These are phyloP conservation scores for Aspergillus fischeri DNA, from an alignment of 2,329 filamentous ascomycete species.

Conservation along the genomic window DNA sequence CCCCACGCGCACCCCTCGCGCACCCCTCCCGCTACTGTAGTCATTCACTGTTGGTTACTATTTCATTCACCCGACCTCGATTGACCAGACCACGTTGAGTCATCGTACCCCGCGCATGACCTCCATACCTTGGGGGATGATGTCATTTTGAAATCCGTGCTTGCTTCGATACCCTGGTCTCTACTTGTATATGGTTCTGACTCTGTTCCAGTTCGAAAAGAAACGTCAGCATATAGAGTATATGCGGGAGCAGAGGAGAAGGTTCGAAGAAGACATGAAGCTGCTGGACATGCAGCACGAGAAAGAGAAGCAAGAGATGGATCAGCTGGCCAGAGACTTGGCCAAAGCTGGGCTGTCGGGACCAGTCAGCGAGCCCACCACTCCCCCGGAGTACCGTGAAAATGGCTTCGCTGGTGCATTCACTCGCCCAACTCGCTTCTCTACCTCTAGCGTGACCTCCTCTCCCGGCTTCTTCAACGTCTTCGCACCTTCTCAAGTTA, in stretches of 20 bases:
- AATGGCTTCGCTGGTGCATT: conserved; percentile 74
- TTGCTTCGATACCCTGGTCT: neutral
- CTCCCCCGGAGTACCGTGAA: conserved; percentile 87
- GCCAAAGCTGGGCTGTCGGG: conserved; percentile 56
- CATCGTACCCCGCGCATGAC: neutral
- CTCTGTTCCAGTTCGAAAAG: conserved; percentile 69
- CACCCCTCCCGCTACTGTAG: conserved; percentile 3
- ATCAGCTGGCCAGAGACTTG: conserved; percentile 78
- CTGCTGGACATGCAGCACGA: conserved; percentile 81
- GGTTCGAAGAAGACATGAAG: conserved; percentile 90
- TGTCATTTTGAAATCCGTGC: conserved; percentile 3
- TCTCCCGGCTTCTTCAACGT: conserved; percentile 72
- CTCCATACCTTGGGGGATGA: neutral
- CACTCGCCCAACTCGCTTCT: conserved; percentile 82
- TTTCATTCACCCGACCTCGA: neutral
- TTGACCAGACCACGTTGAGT: neutral
- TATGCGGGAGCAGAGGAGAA: conserved; percentile 80
- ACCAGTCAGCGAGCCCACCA: conserved; percentile 91
- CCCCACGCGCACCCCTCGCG: neutral
- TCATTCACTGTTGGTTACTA: neutral
- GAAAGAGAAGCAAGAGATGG: conserved; percentile 76
- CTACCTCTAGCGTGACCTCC: conserved; percentile 79
- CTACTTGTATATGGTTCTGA: conserved; percentile 35
- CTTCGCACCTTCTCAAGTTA: conserved; percentile 69
- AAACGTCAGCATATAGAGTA: conserved; percentile 91